Percentiles rank a stretch among this genome's conserved stretches.
Conservation (phyloP, 2,329 filamentous ascomycete genomes). For the Fusarium acutatum region DNA sequence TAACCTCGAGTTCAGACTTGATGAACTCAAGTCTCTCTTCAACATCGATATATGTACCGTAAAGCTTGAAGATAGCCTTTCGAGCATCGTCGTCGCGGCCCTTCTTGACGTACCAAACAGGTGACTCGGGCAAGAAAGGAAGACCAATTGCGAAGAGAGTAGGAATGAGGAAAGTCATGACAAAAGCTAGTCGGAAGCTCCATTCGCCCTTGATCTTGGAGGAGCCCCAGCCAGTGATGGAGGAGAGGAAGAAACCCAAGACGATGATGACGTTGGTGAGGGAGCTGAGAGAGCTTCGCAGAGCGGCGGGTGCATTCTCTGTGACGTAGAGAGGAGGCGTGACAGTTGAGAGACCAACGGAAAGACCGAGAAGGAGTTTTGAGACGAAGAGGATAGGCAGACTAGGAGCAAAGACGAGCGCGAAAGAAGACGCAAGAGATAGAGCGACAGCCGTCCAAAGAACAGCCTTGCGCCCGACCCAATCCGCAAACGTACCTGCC, state of each 20-base stretch:
- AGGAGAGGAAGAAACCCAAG: constrained; percentile 42
- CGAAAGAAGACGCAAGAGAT: constrained; percentile 40
- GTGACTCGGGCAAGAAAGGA: constrained; percentile 41
- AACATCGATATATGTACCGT: constrained; percentile 29
- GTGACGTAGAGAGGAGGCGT: constrained; percentile 43
- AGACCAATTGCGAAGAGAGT: constrained; percentile 37
- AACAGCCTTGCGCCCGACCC: constrained; percentile 33
- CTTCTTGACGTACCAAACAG: constrained; percentile 44
- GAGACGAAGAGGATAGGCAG: constrained; percentile 42
- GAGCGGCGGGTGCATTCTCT: constrained; percentile 42
- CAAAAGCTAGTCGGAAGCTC: constrained; percentile 41
- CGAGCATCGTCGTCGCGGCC: constrained; percentile 40
- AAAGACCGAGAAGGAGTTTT: constrained; percentile 40
- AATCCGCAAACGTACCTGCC: constrained; percentile 40
- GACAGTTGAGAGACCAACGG: constrained; percentile 39
- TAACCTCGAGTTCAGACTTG: constrained; percentile 39
- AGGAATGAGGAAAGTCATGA: constrained; percentile 43
- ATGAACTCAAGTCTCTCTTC: constrained; percentile 39
- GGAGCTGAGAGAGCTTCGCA: constrained; percentile 40
- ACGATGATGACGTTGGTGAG: constrained; percentile 45
- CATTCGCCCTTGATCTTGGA: constrained; percentile 41
- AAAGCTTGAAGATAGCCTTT: constrained; percentile 40
- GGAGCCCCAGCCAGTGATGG: constrained; percentile 39
- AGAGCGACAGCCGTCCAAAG: constrained; percentile 37
- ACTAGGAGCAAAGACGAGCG: constrained; percentile 40